Percentiles rank a stretch among this genome's conserved stretches.
These are phyloP conservation scores for Tulasnella sp. DNA, from an alignment of 768 basidiomycete genomes.

Conservation along the genomic window DNA sequence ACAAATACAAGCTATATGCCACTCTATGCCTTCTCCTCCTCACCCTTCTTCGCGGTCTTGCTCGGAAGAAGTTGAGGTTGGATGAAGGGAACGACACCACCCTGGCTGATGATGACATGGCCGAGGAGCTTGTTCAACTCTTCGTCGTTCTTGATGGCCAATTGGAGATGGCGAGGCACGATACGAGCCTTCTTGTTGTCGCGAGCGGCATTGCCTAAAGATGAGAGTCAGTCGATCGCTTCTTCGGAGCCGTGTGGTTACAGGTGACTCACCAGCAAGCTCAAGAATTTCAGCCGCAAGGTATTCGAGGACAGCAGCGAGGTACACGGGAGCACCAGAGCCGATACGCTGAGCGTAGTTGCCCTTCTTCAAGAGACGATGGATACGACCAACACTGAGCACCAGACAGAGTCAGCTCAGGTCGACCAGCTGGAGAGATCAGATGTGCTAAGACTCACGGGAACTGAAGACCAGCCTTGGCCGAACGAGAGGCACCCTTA, in stretches of 20 bases:
- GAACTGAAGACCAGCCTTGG: constrained; percentile 36
- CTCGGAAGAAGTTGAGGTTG: constrained; percentile 33
- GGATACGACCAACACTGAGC: constrained; percentile 73
- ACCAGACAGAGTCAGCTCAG: constrained; percentile 29
- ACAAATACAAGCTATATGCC: not conserved
- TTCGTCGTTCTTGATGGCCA: constrained; percentile 67
- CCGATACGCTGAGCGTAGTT: constrained; percentile 64
- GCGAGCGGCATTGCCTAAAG: constrained; percentile 43
- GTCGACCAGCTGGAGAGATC: constrained; percentile 4
- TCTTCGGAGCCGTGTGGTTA: not conserved
- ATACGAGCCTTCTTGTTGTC: constrained; percentile 79
- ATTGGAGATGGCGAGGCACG: constrained; percentile 64
- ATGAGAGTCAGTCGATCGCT: not conserved
- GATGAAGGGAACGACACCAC: constrained; percentile 61
- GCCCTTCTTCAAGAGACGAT: constrained; percentile 60
- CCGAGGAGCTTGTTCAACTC: constrained; percentile 52
- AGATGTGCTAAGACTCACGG: constrained; percentile 2
- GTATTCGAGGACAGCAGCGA: constrained; percentile 80
- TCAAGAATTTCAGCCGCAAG: constrained; percentile 80
- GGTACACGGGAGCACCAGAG: constrained; percentile 65
- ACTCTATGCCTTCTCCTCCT: constrained; percentile 8
- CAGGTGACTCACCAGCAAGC: constrained; percentile 43
- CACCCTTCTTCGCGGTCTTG: constrained; percentile 16
- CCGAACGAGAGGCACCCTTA: constrained; percentile 58
- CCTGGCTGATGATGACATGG: constrained; percentile 59